These are phyloP conservation scores for Lactarius pseudohatsudake DNA, from an alignment of 768 basidiomycete genomes.

Conservation along the genomic window DNA sequence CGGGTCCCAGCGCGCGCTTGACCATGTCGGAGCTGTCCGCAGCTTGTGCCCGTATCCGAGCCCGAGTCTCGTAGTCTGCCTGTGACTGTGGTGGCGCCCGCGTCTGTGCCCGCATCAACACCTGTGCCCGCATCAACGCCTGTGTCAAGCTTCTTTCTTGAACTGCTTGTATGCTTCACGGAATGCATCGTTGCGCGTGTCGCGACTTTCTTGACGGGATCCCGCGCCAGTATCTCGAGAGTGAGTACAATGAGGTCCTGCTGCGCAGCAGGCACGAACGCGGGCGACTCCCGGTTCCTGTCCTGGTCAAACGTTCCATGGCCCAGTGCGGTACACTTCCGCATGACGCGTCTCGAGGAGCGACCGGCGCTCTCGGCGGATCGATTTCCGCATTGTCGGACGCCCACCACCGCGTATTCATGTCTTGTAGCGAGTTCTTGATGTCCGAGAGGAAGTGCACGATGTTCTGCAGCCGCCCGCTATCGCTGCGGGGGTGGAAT, in stretches of 20 bases:
- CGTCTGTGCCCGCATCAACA: neutral
- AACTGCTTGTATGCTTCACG: neutral
- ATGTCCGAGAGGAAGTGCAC: neutral
- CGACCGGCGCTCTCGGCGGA: neutral
- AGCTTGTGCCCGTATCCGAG: neutral
- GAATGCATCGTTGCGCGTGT: neutral
- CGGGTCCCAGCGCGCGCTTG: neutral
- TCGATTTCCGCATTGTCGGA: neutral
- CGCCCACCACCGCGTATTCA: neutral
- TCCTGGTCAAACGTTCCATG: neutral
- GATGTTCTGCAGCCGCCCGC: neutral
- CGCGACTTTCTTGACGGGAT: neutral
- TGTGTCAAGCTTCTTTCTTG: neutral
- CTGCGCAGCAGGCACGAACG: neutral
- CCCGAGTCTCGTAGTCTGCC: neutral
- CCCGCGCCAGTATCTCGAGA: neutral
- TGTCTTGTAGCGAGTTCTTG: neutral
- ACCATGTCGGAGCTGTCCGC: neutral
- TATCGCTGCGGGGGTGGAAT: neutral
- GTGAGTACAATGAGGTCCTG: neutral
- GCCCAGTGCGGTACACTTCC: neutral
- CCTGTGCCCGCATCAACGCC: neutral
- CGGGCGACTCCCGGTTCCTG: neutral
- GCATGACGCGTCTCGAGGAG: neutral
- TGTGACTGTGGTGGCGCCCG: neutral